phyloP scores from a whole-genome alignment of 148 eudicot genomes.

The Vaccinium corymbosum region DNA sequence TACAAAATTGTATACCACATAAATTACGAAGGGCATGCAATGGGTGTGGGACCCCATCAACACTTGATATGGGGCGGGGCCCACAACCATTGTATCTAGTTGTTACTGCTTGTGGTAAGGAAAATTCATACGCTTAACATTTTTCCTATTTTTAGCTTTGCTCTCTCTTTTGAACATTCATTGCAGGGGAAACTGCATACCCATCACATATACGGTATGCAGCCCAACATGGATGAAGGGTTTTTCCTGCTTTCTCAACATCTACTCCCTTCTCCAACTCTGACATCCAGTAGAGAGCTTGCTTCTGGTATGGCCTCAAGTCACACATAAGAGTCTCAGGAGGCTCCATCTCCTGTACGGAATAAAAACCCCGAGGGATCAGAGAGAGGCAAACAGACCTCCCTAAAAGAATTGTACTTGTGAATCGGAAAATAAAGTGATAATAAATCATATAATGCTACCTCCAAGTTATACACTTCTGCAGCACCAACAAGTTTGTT shows the following conservation, averaged over 20 bases:
- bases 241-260: constrained; percentile 47
- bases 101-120: background rate
- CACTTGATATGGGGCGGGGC: background rate
- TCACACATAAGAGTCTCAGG: constrained; percentile 53
- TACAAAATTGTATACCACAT: background rate
- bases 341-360: constrained; percentile 57
- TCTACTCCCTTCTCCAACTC: constrained; percentile 44
- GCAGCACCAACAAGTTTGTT: constrained; percentile 70
- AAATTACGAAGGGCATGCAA: background rate
- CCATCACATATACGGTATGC: constrained; percentile 51
- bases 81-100: background rate
- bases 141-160: background rate
- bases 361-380: background rate
- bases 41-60: background rate
- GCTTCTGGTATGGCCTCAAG: constrained; percentile 71
- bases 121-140: background rate
- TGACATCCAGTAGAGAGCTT: constrained; percentile 69
- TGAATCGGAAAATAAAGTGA: background rate
- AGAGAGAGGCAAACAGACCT: background rate
- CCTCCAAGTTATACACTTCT: constrained; percentile 56
- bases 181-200: constrained; percentile 28
- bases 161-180: background rate
- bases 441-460: constrained; percentile 10
- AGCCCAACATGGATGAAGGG: constrained; percentile 77
- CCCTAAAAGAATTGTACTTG: background rate